Base-by-base conservation (phyloP, 2,329 filamentous ascomycete genomes). In the Apiospora pterosperma region DNA sequence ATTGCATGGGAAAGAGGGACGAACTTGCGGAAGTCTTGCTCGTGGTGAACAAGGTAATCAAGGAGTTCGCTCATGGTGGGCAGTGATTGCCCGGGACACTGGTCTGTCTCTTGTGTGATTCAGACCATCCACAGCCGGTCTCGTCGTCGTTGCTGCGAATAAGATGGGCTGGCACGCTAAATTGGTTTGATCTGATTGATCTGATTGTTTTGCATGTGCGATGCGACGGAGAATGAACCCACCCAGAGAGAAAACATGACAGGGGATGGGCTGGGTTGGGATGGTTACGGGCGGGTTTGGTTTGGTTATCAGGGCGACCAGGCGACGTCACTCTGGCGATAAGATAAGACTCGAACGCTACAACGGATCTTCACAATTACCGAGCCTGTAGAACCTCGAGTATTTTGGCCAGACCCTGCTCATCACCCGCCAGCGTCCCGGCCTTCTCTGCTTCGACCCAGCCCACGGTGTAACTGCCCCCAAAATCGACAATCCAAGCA, bases 61-160 rank as follows among this genome's bases (percentile, higher is more conserved):
- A 92, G 82, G 64, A 95, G 87, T 72, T 91, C 87, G 71, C 84
- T 84, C 88, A 90, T 90, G 61, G 61, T 55, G 48, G 59, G 59
- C 34, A 19, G 25, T 61, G 59, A 28, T 16, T 41, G 59, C 59
- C 59, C 59, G 31, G 28, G 28, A 12, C 28, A 28, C 48, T 55
- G 7, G 48, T 34, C n/a, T n/a, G n/a, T n/a, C n/a, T n/a, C 19
- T 34, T 55, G 28, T 25, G 48, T n/a, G 14, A 2, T 34, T 55
- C 25, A 55, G 48, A 4, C 16, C 48, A 55, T 55, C 25, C 28
- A 52, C 16, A 38, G 41, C 25, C 28, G 44, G 25, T 16, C 25
- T 52, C 44, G 44, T 52, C 25, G 25, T 31, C 6, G 8, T 31
- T 16, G 28, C 21, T 4, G n/a, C 41, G 12, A 19, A 19, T 52